Base-by-base conservation (phyloP, 345 rosid species). In the Dipteronia sinensis region DNA sequence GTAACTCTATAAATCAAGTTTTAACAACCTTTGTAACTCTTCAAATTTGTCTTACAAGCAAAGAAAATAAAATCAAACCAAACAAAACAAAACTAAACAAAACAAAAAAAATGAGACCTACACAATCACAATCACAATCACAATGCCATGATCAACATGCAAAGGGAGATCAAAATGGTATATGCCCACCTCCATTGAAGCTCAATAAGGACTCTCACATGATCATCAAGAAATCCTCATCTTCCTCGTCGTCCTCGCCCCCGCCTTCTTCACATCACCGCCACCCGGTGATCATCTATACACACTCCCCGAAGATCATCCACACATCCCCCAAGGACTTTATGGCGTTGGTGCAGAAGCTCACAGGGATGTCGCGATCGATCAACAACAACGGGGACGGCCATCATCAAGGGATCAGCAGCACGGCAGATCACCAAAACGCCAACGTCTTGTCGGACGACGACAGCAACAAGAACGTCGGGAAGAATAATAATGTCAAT, bases 271-370 rank as follows among this genome's bases (percentile, higher is more conserved):
- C 83, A 56, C 79, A 65, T 38, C 88, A 84, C 16, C 93, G 90
- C 5, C 97, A 89, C 34, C 99, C 99, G 6, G 98, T 96, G 42
- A 94, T 96, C 73, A 96, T 96, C 65, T 94, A 96, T 87, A 94
- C 99, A 10, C 98, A 93, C 75, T 89, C 97, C 10, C 98, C 99
- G 6, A 92, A 89, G 78, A 65, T 96, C 73, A 96, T 96, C 81
- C 97, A 91, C 79, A 96, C 98, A 0, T 87, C 93, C 55, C 98
- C 98, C 2, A 83, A 78, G 58, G 97, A 95, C 82, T 95, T 95
- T 80, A 93, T 93, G 98, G 92, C 93, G 29, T 80, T 96, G 69
- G 98, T 94, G 70, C 99, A 94, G 38, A 95, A 92, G 73, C 93
- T 95, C 62, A 95, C 99, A 1, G 99, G 99, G 0, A 78, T 90